Conservation (phyloP, 2,329 filamentous ascomycete genomes). For the Tolypocladium endophyticum region DNA sequence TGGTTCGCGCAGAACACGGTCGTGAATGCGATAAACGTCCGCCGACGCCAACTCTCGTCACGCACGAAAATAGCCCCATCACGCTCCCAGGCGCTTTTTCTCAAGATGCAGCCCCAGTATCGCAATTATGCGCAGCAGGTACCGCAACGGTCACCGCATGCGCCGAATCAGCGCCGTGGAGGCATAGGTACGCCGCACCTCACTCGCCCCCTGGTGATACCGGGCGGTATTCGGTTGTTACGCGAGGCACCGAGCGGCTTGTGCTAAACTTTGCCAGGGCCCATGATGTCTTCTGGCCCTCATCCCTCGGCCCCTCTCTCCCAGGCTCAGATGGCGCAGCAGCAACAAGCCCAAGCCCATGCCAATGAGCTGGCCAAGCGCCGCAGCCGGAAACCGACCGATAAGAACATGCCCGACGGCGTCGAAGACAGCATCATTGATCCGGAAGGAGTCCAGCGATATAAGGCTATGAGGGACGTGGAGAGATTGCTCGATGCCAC, state of each 20-base stretch:
- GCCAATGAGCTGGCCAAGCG: conserved; percentile 63
- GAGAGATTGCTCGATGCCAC: conserved; percentile 84
- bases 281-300: conserved; percentile 45
- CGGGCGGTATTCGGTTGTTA: neutral
- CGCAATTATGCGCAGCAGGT: conserved; percentile 40
- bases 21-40: neutral
- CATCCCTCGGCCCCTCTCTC: conserved; percentile 41
- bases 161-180: conserved; percentile 36
- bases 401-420: conserved; percentile 88
- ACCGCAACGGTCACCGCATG: conserved; percentile 38
- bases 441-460: conserved; percentile 67
- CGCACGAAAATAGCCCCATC: neutral
- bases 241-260: neutral
- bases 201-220: neutral
- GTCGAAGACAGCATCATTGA: conserved; percentile 72
- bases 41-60: neutral
- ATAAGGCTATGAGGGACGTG: conserved; percentile 73
- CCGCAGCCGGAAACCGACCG: conserved; percentile 80
- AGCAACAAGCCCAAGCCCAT: conserved; percentile 40
- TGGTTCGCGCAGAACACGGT: neutral
- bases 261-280: conserved; percentile 25
- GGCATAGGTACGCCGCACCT: conserved; percentile 35
- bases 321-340: conserved; percentile 40
- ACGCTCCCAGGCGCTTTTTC: neutral
- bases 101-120: conserved; percentile 42